Conservation (phyloP, 352 stramenopile genomes). For the Globisporangium ultimum region DNA sequence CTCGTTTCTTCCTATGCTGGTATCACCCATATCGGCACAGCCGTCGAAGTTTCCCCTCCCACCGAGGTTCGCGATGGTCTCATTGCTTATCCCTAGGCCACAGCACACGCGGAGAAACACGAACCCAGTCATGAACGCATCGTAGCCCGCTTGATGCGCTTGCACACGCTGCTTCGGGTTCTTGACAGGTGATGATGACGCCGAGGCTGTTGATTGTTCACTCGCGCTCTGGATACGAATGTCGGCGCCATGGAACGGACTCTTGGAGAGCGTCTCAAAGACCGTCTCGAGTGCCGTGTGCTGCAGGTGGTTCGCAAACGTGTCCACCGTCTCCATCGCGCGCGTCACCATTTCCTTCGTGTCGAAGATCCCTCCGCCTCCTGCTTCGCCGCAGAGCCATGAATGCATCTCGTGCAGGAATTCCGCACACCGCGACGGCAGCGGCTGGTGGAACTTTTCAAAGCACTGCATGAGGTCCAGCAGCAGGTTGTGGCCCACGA, state of each 20-base stretch:
- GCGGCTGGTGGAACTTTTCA: constrained; percentile 66
- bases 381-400: constrained; percentile 31
- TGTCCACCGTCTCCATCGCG: constrained; percentile 62
- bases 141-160: constrained; percentile 73
- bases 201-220: not conserved
- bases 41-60: not conserved
- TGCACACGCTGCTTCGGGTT: constrained; percentile 26
- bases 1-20: constrained; percentile 2
- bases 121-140: constrained; percentile 77
- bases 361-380: constrained; percentile 45
- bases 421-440: constrained; percentile 47
- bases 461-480: constrained; percentile 82
- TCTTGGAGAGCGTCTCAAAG: constrained; percentile 48
- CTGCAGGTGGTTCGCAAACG: constrained; percentile 49
- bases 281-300: constrained; percentile 69
- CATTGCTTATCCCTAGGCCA: constrained; percentile 54
- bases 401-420: constrained; percentile 55
- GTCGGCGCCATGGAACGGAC: constrained; percentile 63
- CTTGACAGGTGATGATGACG: not conserved
- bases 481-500: constrained; percentile 78
- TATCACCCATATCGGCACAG: constrained; percentile 1
- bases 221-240: constrained; percentile 28
- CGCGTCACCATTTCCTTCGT: constrained; percentile 69
- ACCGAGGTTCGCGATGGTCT: constrained; percentile 34
- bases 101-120: constrained; percentile 70